These are phyloP conservation scores for Rhododendron griersonianum DNA, from an alignment of 148 eudicot species.

Conservation along the genomic window DNA sequence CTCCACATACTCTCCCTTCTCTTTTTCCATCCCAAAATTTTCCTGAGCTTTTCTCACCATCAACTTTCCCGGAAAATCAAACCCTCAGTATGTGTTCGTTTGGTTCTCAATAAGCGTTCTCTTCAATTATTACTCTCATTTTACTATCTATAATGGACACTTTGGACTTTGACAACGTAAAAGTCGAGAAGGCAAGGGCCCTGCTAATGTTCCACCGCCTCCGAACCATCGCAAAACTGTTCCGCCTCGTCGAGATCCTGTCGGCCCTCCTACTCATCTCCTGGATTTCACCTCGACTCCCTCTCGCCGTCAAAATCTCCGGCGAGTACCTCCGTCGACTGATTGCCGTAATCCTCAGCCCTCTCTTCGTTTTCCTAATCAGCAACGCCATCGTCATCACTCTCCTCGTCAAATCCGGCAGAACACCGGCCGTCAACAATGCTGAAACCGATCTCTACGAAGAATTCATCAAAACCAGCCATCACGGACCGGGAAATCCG, in stretches of 20 bases:
- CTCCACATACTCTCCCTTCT: neutral
- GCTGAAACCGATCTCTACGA: constrained; percentile 32
- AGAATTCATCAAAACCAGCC: constrained; percentile 18
- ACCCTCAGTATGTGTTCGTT: neutral
- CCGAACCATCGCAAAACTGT: constrained; percentile 34
- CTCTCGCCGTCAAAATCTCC: constrained; percentile 47
- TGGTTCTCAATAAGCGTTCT: too few relatives aligned
- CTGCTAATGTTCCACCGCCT: constrained; percentile 31
- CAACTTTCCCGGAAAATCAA: constrained; percentile 3
- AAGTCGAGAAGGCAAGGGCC: constrained; percentile 27
- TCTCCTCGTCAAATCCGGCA: constrained; percentile 63
- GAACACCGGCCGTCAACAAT: constrained; percentile 7
- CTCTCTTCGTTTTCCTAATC: constrained; percentile 56
- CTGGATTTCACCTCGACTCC: constrained; percentile 66
- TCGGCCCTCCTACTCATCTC: constrained; percentile 28
- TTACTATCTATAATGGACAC: constrained; percentile 19
- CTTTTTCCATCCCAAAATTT: neutral
- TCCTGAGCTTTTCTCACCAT: neutral
- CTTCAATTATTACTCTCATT: neutral
- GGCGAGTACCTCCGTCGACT: constrained; percentile 41
- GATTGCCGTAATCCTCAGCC: constrained; percentile 37
- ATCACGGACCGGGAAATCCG: neutral
- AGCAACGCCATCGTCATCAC: constrained; percentile 67
- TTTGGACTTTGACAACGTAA: constrained; percentile 19
- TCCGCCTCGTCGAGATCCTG: constrained; percentile 53